Percentiles rank a stretch among this genome's conserved stretches.
Conservation (phyloP, 768 basidiomycete genomes). For the Russula olivacea region DNA sequence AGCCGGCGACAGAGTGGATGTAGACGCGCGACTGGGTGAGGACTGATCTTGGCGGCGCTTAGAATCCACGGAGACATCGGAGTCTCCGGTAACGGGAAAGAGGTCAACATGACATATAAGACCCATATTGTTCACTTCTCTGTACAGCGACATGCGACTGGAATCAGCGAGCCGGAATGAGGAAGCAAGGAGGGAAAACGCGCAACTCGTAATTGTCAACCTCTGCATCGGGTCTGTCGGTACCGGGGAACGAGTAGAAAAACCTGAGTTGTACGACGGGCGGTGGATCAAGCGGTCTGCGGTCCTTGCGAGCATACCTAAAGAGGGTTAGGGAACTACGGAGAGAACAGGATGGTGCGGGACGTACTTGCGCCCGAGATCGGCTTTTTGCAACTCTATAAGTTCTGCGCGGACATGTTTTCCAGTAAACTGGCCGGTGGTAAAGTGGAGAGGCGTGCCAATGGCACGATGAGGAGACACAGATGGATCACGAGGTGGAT, state of each 20-base stretch:
- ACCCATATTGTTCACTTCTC: slow-evolving; percentile 57
- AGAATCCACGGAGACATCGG: slow-evolving; percentile 7
- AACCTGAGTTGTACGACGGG: slow-evolving; percentile 29
- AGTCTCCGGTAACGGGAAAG: slow-evolving; percentile 44
- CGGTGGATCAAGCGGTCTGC: slow-evolving; percentile 29
- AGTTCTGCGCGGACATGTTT: slow-evolving; percentile 28
- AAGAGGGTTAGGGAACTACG: not conserved
- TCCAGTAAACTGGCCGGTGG: slow-evolving; percentile 31
- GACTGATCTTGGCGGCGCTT: slow-evolving; percentile 13
- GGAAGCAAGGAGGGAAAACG: not conserved
- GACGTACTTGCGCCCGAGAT: slow-evolving; percentile 33
- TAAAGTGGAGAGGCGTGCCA: slow-evolving; percentile 29
- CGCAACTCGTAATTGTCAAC: slow-evolving; percentile 24
- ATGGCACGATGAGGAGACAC: slow-evolving; percentile 19
- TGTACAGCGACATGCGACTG: slow-evolving; percentile 26
- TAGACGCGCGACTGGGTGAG: slow-evolving; percentile 21
- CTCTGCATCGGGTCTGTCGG: slow-evolving; percentile 18
- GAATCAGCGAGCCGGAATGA: slow-evolving; percentile 13
- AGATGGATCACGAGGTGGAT: slow-evolving; percentile 13
- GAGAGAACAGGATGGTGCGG: too few species aligned
- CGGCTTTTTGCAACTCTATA: slow-evolving; percentile 32
- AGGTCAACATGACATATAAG: slow-evolving; percentile 74
- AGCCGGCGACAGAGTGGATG: slow-evolving; percentile 23
- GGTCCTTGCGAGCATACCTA: slow-evolving; percentile 28
- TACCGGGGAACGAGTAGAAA: slow-evolving; percentile 20